phyloP scores from a whole-genome alignment of 1,284 basidiomycete species.

The Leccinum laetum region DNA sequence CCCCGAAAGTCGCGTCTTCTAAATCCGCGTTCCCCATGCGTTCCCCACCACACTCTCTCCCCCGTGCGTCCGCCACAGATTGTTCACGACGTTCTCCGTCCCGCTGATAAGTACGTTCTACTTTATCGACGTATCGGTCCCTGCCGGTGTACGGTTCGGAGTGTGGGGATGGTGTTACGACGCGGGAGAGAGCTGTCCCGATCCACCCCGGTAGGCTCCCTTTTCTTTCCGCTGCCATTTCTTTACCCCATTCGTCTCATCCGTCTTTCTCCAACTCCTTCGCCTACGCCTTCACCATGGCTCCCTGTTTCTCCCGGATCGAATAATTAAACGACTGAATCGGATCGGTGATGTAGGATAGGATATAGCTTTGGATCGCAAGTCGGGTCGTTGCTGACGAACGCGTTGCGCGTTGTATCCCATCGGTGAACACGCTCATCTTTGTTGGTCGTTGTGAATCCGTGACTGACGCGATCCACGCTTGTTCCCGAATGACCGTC shows the following conservation, averaged over 20 bases:
- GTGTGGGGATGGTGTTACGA: conserved; percentile 19
- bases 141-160: conserved; percentile 11
- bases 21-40: not conserved
- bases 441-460: not conserved
- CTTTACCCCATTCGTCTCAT: not conserved
- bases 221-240: not conserved
- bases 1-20: not conserved
- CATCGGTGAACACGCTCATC: conserved; percentile 1
- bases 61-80: not conserved
- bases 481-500: not conserved
- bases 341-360: conserved; percentile 4
- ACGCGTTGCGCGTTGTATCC: conserved; percentile 7
- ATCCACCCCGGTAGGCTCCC: conserved; percentile 4
- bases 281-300: not conserved
- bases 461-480: not conserved
- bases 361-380: conserved; percentile 17
- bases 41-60: not conserved
- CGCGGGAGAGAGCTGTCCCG: conserved; percentile 7
- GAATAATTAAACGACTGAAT: not conserved
- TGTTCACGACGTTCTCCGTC: conserved; percentile 14
- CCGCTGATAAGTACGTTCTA: conserved; percentile 14
- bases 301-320: not conserved
- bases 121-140: conserved; percentile 11
- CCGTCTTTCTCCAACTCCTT: not conserved
- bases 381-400: conserved; percentile 11